A percentile compares a stretch with the other conserved stretches of the same genome.
These are phyloP conservation scores for Mycena rebaudengoi DNA, from an alignment of 768 basidiomycete species.

Conservation along the genomic window DNA sequence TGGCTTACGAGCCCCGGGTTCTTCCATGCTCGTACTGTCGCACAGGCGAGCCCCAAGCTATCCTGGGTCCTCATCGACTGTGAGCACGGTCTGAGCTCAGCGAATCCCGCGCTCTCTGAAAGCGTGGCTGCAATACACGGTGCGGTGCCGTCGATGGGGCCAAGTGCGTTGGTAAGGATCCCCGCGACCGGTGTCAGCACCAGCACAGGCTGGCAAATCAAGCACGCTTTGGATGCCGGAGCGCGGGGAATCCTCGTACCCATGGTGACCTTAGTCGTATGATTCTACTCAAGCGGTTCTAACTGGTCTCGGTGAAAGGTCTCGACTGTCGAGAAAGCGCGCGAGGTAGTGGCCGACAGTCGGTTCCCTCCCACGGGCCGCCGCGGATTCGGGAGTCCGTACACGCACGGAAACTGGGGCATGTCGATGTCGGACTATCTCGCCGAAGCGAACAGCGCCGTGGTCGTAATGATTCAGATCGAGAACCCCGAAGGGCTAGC, in stretches of 20 bases:
- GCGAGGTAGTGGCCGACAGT: slow-evolving; percentile 62
- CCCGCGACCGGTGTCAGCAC: slow-evolving; percentile 67
- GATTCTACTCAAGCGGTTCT: neutral
- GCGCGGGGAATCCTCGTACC: slow-evolving; percentile 72
- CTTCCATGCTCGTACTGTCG: slow-evolving; percentile 66
- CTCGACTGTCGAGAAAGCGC: slow-evolving; percentile 64
- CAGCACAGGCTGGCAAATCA: slow-evolving; percentile 75
- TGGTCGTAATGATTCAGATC: slow-evolving; percentile 72
- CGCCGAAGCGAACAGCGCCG: slow-evolving; percentile 59
- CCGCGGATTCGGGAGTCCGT: slow-evolving; percentile 73
- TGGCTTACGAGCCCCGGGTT: slow-evolving; percentile 72
- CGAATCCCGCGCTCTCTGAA: slow-evolving; percentile 66
- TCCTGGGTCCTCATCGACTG: slow-evolving; percentile 75
- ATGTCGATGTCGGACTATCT: slow-evolving; percentile 61
- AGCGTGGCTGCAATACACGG: slow-evolving; percentile 62
- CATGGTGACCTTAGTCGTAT: slow-evolving; percentile 53
- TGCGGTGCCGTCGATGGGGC: slow-evolving; percentile 50
- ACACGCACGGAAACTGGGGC: slow-evolving; percentile 67
- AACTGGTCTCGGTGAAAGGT: slow-evolving; percentile 46
- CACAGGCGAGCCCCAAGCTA: slow-evolving; percentile 60
- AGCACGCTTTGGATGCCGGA: slow-evolving; percentile 73
- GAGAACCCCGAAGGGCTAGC: slow-evolving; percentile 67
- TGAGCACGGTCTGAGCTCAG: slow-evolving; percentile 69
- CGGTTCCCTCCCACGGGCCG: slow-evolving; percentile 70
- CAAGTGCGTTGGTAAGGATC: slow-evolving; percentile 67